These are phyloP conservation scores for Monosporascus ibericus DNA, from an alignment of 2,329 filamentous ascomycete species.

Conservation along the genomic window DNA sequence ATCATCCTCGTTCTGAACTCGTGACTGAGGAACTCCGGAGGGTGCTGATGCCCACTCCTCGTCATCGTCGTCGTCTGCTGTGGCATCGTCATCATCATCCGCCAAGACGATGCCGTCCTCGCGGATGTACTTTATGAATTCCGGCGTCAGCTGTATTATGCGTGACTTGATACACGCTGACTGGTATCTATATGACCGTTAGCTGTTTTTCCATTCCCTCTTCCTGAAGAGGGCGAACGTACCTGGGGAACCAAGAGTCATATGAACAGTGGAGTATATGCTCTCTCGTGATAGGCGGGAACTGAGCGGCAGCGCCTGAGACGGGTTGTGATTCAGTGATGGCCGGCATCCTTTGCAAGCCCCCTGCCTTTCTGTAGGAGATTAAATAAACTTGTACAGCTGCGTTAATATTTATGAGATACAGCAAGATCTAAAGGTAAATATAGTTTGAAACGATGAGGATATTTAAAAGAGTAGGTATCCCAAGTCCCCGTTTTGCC, in stretches of 20 bases:
- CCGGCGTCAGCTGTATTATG: constrained; percentile 67
- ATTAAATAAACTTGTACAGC: neutral
- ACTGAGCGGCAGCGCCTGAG: constrained; percentile 31
- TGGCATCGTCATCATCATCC: constrained; percentile 54
- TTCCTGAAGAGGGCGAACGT: constrained; percentile 17
- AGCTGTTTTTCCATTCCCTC: neutral
- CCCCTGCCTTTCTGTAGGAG: neutral
- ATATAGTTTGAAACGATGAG: neutral
- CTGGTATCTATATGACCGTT: constrained; percentile 55
- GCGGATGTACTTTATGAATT: constrained; percentile 80
- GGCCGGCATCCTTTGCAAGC: constrained; percentile 15
- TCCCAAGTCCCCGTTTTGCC: neutral
- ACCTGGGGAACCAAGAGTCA: constrained; percentile 82
- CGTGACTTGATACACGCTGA: constrained; percentile 77
- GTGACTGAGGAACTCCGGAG: constrained; percentile 24
- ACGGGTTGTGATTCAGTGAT: constrained; percentile 16
- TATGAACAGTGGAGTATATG: constrained; percentile 96
- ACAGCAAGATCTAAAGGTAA: neutral
- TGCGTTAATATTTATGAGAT: neutral
- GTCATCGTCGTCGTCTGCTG: constrained; percentile 47
- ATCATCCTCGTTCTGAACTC: constrained; percentile 28
- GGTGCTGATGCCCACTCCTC: constrained; percentile 47
- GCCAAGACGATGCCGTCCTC: constrained; percentile 90
- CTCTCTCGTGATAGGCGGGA: constrained; percentile 75
- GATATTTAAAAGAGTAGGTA: neutral